phyloP scores from a whole-genome alignment of 2,329 filamentous ascomycete genomes.

The Chaetoscypha palmicola region DNA sequence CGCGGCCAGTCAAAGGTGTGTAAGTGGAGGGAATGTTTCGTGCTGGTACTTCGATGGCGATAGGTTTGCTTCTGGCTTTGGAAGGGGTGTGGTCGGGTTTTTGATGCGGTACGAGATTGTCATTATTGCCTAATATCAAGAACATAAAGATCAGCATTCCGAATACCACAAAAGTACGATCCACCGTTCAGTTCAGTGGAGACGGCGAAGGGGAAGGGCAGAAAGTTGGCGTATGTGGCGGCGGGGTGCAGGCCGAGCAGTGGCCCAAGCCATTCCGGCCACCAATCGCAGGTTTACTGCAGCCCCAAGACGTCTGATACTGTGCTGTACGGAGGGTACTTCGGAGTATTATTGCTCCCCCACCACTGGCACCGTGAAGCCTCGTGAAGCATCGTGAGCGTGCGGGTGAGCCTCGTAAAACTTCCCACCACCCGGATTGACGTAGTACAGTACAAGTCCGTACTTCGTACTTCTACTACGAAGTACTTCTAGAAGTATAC shows the following conservation, averaged over 20 bases:
- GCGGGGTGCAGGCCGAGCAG: slow-evolving; percentile 13
- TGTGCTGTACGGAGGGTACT: too few species aligned
- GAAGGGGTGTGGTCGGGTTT: slow-evolving; percentile 15
- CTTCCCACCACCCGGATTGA: too few species aligned
- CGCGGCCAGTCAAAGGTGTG: slow-evolving; percentile 45
- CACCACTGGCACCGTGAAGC: too few species aligned
- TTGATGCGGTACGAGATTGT: neutral
- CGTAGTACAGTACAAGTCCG: too few species aligned
- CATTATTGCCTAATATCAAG: slow-evolving; percentile 9
- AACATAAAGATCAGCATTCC: slow-evolving; percentile 2
- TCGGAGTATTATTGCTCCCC: too few species aligned
- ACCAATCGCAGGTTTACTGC: too few species aligned
- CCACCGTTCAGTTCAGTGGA: neutral
- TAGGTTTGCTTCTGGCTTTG: slow-evolving; percentile 39
- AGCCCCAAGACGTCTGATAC: too few species aligned
- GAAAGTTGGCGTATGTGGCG: slow-evolving; percentile 12
- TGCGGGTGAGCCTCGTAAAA: too few species aligned
- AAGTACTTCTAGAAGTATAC: too few species aligned
- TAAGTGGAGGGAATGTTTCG: slow-evolving; percentile 40
- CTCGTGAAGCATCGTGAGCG: too few species aligned
- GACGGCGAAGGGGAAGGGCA: neutral
- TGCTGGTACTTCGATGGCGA: slow-evolving; percentile 41
- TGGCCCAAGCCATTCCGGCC: neutral
- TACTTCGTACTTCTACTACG: too few species aligned
- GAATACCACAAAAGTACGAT: neutral